These are phyloP conservation scores for Cyclocybe cylindracea DNA, from an alignment of 768 basidiomycete species.

Conservation along the genomic window DNA sequence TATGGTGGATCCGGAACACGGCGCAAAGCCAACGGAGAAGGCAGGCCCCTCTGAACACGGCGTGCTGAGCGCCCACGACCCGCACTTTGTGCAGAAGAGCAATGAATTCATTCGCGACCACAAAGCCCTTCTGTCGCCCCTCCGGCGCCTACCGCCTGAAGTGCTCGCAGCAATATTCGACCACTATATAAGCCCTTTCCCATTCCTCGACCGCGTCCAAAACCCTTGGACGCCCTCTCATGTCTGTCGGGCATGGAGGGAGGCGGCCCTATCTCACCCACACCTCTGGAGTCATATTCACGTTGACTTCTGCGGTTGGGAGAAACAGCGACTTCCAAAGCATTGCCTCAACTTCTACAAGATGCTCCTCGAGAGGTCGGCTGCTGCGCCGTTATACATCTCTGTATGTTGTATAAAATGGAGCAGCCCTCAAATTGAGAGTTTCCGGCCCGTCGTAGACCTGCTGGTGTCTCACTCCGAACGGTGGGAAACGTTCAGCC, in stretches of 20 bases:
- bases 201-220: background rate
- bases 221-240: slow-evolving; percentile 10
- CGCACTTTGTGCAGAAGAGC: background rate
- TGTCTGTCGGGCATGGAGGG: slow-evolving; percentile 10
- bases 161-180: slow-evolving; percentile 7
- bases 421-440: background rate
- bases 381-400: slow-evolving; percentile 7
- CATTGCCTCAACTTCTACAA: slow-evolving; percentile 4
- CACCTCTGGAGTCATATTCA: slow-evolving; percentile 12
- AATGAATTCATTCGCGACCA: slow-evolving; percentile 6
- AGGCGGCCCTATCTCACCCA: slow-evolving; percentile 7
- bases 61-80: too few species aligned
- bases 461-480: slow-evolving; percentile 7
- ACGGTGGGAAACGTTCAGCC: slow-evolving; percentile 8
- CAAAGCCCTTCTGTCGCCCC: slow-evolving; percentile 3
- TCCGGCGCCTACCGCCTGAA: slow-evolving; percentile 9
- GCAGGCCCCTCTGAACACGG: background rate
- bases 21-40: background rate
- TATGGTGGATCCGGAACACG: background rate
- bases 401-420: slow-evolving; percentile 4
- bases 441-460: slow-evolving; percentile 9
- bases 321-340: slow-evolving; percentile 5
- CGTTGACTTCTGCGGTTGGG: slow-evolving; percentile 8
- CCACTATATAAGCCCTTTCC: slow-evolving; percentile 5
- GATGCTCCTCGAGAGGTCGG: slow-evolving; percentile 5